Base-by-base conservation (phyloP, 495 filamentous ascomycete species). In the Extremus antarcticus region DNA sequence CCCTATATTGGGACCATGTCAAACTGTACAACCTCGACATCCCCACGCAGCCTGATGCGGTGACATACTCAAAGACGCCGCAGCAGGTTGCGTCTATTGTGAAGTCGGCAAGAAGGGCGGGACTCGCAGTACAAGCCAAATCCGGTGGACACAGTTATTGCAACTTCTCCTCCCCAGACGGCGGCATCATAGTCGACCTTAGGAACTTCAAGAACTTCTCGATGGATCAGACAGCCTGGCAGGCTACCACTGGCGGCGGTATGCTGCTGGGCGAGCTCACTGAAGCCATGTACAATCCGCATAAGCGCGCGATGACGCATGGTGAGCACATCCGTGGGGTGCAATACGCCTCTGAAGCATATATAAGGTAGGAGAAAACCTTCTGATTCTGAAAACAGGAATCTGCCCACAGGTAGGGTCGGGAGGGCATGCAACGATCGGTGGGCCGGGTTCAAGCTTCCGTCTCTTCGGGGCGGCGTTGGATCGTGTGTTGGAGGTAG, bases 171-270 rank as follows among this genome's bases (percentile, higher is more conserved):
- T 20, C 29, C 7, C 38, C 21, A 10, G 54, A 58, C 21, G 29
- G 51, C 17, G 70, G 70, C 25, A 53, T 70, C 22, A 56, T 71
- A n/a, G 60, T 73, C 50, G 70, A 73, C 49, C 49, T 73, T 15
- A 55, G 63, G 40, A 45, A 47, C 11, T 66, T 55, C 53, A 66
- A 61, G 41, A 43, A 51, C 19, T 52, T 70, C 41, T 35, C 48
- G 0, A 43, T 69, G n/a, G 64, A 70, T 39, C 40, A 50, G 2
- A 20, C 25, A 9, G 54, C 54, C 2, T 43, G 63, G 25, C 50
- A 40, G 7, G 70, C 59, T 32, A 63, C 51, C 2, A 59, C 69
- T 2, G 55, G 46, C 40, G 61, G 62, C 4, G 67, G 70, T n/a
- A 60, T 65, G 9, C 49, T 66, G 32, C 65, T 60, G 52, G 68